Percentiles rank a stretch among this genome's conserved stretches.
These are phyloP conservation scores for Colletotrichum godetiae DNA, from an alignment of 2,329 filamentous ascomycete genomes.

Conservation along the genomic window DNA sequence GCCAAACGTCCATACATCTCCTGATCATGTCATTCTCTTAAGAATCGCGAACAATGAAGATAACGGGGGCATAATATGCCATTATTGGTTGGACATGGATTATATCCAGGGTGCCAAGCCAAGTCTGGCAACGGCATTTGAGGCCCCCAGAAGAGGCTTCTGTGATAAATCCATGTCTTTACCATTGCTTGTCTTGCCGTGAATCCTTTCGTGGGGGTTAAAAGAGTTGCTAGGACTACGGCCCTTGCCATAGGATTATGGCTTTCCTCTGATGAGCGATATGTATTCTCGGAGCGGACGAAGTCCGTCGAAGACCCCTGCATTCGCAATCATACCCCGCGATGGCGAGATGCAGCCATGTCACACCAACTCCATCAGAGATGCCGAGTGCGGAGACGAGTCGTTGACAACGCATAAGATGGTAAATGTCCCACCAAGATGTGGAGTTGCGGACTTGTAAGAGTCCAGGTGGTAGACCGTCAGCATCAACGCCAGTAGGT, in stretches of 20 bases:
- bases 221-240: too few species aligned
- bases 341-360: conserved; percentile 21
- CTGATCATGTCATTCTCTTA: conserved; percentile 8
- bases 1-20: neutral
- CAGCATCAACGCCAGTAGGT: neutral
- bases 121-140: neutral
- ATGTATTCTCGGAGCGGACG: conserved; percentile 3
- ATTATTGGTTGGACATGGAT: neutral
- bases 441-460: neutral
- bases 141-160: neutral
- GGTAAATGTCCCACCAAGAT: neutral
- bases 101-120: neutral
- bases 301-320: conserved; percentile 5
- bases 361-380: neutral
- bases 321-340: conserved; percentile 24
- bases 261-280: neutral
- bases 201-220: neutral
- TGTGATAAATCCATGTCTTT: neutral
- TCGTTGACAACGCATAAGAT: neutral
- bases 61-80: neutral
- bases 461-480: neutral
- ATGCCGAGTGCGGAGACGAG: neutral
- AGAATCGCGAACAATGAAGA: neutral
- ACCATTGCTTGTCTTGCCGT: too few species aligned
- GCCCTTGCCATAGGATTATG: neutral